Evolutionary conservation across 768 basidiomycete genomes (phyloP).

Genomic region (Baorangia bicolor): DNA sequence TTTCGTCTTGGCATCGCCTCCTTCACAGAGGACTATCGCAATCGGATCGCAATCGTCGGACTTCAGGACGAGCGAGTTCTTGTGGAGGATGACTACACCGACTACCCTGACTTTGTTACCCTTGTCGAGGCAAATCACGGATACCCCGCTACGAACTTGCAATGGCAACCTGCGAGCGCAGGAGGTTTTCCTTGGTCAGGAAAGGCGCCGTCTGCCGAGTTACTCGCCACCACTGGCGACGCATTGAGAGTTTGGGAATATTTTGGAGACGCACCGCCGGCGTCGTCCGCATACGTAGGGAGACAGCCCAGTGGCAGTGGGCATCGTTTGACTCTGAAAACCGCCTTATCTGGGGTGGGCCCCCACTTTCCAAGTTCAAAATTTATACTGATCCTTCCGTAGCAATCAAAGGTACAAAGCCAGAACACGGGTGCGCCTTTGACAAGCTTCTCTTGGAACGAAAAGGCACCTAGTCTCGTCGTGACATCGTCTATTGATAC

Average conservation of each 20-base stretch:
- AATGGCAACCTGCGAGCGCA: constrained; percentile 85
- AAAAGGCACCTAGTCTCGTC: constrained; percentile 83
- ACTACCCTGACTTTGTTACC: constrained; percentile 84
- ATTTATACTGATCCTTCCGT: constrained; percentile 12
- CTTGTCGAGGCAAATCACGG: constrained; percentile 83
- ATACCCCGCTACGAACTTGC: constrained; percentile 90
- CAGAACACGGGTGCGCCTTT: constrained; percentile 84
- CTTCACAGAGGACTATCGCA: constrained; percentile 79
- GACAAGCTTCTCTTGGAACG: constrained; percentile 98
- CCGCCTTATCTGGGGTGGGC: constrained; percentile 78
- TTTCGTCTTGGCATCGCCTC: constrained; percentile 88
- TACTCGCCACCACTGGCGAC: constrained; percentile 93
- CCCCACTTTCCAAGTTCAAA: constrained; percentile 1
- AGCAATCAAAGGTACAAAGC: constrained; percentile 91
- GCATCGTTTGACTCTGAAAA: constrained; percentile 70
- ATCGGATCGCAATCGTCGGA: constrained; percentile 76
- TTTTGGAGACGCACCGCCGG: constrained; percentile 57
- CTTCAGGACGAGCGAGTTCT: constrained; percentile 86
- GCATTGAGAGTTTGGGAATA: constrained; percentile 93
- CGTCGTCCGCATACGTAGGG: constrained; percentile 68
- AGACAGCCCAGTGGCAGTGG: constrained; percentile 54
- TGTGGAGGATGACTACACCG: constrained; percentile 78
- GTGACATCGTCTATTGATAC: constrained; percentile 99
- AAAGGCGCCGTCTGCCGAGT: constrained; percentile 66
- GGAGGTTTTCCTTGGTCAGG: constrained; percentile 64